A percentile compares a stretch with the other conserved stretches of the same genome.
These are phyloP conservation scores for Colletotrichum costaricense DNA, from an alignment of 2,329 filamentous ascomycete genomes.

Conservation along the genomic window DNA sequence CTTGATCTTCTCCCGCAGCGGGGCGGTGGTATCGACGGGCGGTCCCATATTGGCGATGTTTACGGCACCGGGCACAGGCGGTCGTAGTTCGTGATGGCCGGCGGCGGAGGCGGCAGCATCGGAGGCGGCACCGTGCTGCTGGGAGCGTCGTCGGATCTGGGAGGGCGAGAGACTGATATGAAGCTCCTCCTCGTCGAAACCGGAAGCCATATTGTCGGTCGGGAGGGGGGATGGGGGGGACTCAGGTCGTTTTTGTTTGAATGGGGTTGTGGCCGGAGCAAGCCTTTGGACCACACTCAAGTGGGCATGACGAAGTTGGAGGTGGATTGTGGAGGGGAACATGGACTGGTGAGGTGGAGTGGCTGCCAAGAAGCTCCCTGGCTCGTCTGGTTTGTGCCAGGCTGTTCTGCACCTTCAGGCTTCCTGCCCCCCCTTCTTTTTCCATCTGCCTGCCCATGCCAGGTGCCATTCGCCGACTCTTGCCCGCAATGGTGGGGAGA, in stretches of 20 bases:
- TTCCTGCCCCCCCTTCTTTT: neutral
- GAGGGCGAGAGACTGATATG: conserved; percentile 72
- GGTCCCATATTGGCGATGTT: conserved; percentile 49
- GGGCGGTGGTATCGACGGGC: conserved; percentile 36
- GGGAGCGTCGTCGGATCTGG: conserved; percentile 64
- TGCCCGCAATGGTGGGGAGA: conserved; percentile 13
- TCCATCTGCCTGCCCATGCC: conserved; percentile 1
- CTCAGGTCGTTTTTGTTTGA: conserved; percentile 34
- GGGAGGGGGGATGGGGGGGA: conserved; percentile 16
- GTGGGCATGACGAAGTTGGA: conserved; percentile 37
- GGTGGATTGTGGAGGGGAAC: conserved; percentile 34
- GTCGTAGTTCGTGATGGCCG: conserved; percentile 39
- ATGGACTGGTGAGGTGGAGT: conserved; percentile 25
- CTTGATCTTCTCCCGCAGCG: conserved; percentile 61
- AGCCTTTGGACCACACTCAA: conserved; percentile 34
- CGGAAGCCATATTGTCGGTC: conserved; percentile 58
- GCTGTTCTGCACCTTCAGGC: neutral
- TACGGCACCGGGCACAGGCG: conserved; percentile 42
- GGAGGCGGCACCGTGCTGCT: conserved; percentile 31
- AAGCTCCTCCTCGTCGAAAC: conserved; percentile 84
- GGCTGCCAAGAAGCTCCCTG: conserved; percentile 34
- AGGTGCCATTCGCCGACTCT: neutral
- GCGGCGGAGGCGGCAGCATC: conserved; percentile 33
- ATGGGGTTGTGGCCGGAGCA: conserved; percentile 35
- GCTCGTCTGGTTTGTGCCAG: conserved; percentile 23